Evolutionary conservation across 768 basidiomycete genomes (phyloP), one percentile per base, ranked within the genome.

Genomic region (Mycena vitilis): DNA sequence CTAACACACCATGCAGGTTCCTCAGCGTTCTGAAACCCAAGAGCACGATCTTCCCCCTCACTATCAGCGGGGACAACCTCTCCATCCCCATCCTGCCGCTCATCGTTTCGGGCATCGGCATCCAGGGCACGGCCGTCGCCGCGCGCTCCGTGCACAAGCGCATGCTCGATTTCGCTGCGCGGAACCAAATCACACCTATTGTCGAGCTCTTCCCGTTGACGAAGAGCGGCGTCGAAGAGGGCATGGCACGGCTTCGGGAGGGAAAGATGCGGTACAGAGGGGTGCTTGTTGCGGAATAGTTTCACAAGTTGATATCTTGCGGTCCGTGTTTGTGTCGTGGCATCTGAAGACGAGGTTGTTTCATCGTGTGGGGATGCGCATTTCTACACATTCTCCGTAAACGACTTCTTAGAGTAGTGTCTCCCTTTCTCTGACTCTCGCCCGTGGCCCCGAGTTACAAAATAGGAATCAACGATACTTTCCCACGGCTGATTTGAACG

Each of bases 201-300:
- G 69, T 77, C 25, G 75, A 82, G 42, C 64, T 71, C 57, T 82
- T 81, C 55, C 70, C 75, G 9, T 67, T 82, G 73, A 75, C 65
- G 16, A 73, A 73, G 48, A 70, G 71, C 0, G 81, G 81, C 2
- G 66, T 71, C 11, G 70, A 64, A 42, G 65, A 59, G 49, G 70
- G 70, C 12, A 68, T 71, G 66, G 53, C 49, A 8, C 68, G 65
- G 48, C 37, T 71, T 58, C 23, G 63, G 23, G 66, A 71, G 36
- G 69, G 69, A 2, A 70, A 66, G 23, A 63, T 70, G 55, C 47
- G 69, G 9, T 70, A 70, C 47, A 59, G 69, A 10, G 69, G 55
- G 1, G 69, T 70, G 22, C 65, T 70, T 16, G 60, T 65, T 25
- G 69, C 65, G 11, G 42, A 10, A 44, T 44, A 44, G 15, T 44